Evolutionary conservation across 768 basidiomycete genomes (phyloP).

Genomic region (Boletus vinaceobasis): DNA sequence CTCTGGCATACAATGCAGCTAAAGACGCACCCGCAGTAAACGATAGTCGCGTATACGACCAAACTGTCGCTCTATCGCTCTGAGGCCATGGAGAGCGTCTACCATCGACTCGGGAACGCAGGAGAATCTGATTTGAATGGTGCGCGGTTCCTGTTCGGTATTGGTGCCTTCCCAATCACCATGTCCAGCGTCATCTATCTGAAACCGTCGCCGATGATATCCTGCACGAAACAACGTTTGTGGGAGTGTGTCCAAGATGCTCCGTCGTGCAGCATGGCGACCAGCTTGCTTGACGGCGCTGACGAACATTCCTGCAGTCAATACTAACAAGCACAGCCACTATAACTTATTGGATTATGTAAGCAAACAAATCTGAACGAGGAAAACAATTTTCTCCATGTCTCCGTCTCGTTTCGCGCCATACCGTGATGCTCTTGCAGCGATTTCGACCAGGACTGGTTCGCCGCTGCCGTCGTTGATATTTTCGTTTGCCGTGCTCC

Average conservation of each 20-base stretch:
- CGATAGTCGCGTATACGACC: conserved; percentile 45
- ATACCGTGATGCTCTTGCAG: conserved; percentile 53
- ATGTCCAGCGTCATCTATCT: conserved; percentile 25
- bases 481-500: conserved; percentile 79
- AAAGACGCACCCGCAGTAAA: conserved; percentile 38
- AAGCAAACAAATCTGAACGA: background rate
- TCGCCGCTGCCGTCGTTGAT: conserved; percentile 71
- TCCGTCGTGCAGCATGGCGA: conserved; percentile 3
- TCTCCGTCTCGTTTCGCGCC: conserved; percentile 37
- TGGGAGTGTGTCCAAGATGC: background rate
- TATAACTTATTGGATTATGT: conserved; percentile 14
- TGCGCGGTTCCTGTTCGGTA: conserved; percentile 15
- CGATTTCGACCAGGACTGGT: conserved; percentile 65
- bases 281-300: conserved; percentile 6
- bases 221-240: background rate
- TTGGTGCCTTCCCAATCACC: conserved; percentile 11
- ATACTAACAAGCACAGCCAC: conserved; percentile 15
- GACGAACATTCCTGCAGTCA: conserved; percentile 13
- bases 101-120: conserved; percentile 42
- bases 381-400: conserved; percentile 11
- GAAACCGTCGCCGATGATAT: conserved; percentile 11
- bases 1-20: background rate
- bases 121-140: conserved; percentile 41
- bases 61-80: conserved; percentile 53
- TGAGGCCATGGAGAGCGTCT: conserved; percentile 50